These are phyloP conservation scores for Agaricus blazei DNA, from an alignment of 768 basidiomycete genomes.

Conservation along the genomic window DNA sequence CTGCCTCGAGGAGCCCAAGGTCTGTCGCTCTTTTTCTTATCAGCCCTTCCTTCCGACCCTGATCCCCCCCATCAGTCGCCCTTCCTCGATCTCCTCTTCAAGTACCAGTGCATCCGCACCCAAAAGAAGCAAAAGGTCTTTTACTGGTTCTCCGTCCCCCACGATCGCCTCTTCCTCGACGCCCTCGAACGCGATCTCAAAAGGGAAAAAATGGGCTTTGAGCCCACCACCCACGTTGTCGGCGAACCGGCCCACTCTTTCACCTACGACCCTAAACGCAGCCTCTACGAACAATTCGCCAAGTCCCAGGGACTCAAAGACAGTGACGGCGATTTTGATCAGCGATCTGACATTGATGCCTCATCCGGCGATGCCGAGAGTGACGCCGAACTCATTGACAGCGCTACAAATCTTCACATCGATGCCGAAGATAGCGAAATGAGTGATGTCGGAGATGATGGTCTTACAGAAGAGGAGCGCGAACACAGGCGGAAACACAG, in stretches of 20 bases:
- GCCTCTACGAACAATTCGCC: conserved; percentile 86
- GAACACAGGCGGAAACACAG: conserved; percentile 85
- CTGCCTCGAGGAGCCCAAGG: conserved; percentile 94
- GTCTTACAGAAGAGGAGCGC: conserved; percentile 76
- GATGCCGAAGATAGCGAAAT: conserved; percentile 16
- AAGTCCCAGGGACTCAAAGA: conserved; percentile 36
- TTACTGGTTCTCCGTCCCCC: conserved; percentile 97
- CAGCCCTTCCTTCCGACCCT: background rate
- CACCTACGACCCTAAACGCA: conserved; percentile 80
- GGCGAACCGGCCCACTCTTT: conserved; percentile 88
- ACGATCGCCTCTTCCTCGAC: conserved; percentile 94
- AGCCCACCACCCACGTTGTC: conserved; percentile 68
- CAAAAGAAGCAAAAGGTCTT: conserved; percentile 99
- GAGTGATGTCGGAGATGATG: conserved; percentile 27
- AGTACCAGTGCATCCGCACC: conserved; percentile 94
- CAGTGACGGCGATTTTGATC: conserved; percentile 33
- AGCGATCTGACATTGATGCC: conserved; percentile 25
- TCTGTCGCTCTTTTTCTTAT: conserved; percentile 25
- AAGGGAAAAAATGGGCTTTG: conserved; percentile 86
- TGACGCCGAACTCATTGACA: conserved; percentile 18
- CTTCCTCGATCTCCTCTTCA: conserved; percentile 91
- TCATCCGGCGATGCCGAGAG: conserved; percentile 15
- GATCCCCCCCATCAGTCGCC: conserved; percentile 61
- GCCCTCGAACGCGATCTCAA: conserved; percentile 95
- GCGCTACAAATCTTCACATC: conserved; percentile 8